These are phyloP conservation scores for Colletotrichum tabaci DNA, from an alignment of 2,329 filamentous ascomycete species.

Conservation along the genomic window DNA sequence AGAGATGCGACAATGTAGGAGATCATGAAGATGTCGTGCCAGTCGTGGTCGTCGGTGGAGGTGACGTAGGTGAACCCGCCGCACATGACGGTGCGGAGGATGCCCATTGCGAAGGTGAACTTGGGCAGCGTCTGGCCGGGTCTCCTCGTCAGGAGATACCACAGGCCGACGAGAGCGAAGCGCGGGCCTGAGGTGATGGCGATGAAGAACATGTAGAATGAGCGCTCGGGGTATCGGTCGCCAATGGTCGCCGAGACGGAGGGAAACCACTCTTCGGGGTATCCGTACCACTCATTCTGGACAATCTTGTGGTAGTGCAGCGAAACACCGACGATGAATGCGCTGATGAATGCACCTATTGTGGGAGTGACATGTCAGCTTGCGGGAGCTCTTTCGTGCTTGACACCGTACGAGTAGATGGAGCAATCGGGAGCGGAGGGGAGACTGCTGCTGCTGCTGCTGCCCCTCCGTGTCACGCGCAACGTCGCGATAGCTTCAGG, in stretches of 20 bases:
- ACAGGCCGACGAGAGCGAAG: slow-evolving; percentile 90
- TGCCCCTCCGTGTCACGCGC: not conserved
- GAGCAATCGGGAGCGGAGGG: slow-evolving; percentile 8
- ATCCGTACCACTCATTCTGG: slow-evolving; percentile 95
- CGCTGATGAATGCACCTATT: slow-evolving; percentile 87
- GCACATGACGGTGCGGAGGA: slow-evolving; percentile 93
- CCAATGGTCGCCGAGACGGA: slow-evolving; percentile 97
- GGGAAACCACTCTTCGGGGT: slow-evolving; percentile 96
- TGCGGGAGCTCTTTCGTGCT: not conserved
- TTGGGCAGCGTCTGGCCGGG: slow-evolving; percentile 84
- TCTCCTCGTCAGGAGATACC: slow-evolving; percentile 89
- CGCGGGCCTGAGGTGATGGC: slow-evolving; percentile 95
- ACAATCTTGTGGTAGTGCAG: slow-evolving; percentile 98
- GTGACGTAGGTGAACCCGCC: slow-evolving; percentile 99
- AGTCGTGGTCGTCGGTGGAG: slow-evolving; percentile 97
- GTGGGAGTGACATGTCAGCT: slow-evolving; percentile 26
- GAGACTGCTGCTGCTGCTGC: not conserved
- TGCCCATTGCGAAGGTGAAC: slow-evolving; percentile 82
- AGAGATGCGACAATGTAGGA: slow-evolving; percentile 95
- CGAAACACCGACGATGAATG: slow-evolving; percentile 82
- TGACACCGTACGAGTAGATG: slow-evolving; percentile 34
- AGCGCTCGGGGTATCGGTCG: slow-evolving; percentile 95
- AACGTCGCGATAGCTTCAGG: slow-evolving; percentile 10
- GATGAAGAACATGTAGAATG: slow-evolving; percentile 97
- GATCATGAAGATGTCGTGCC: slow-evolving; percentile 99